phyloP scores from a whole-genome alignment of 2,329 filamentous ascomycete genomes.

The Ophiostoma australiae region DNA sequence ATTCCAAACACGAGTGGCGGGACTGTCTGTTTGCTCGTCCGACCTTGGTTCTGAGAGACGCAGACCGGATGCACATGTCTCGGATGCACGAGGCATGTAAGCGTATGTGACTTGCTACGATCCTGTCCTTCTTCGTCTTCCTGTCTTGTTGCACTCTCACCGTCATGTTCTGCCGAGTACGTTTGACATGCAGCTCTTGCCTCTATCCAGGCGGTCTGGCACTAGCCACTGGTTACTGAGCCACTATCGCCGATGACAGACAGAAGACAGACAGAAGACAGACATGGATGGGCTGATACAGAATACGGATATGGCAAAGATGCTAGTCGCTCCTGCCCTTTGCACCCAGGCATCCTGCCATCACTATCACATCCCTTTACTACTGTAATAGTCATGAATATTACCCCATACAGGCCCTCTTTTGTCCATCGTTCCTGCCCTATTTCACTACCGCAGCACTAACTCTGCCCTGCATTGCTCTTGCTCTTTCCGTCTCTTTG shows the following conservation, averaged over 20 bases:
- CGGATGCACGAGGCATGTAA: neutral
- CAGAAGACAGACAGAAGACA: too few relatives aligned
- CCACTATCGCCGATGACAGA: neutral
- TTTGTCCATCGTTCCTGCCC: constrained; percentile 3
- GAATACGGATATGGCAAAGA: neutral
- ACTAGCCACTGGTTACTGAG: too few relatives aligned
- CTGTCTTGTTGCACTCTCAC: neutral
- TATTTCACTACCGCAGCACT: constrained; percentile 1
- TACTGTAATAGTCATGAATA: neutral
- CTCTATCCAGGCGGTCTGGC: neutral
- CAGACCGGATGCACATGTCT: neutral
- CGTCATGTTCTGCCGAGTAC: neutral
- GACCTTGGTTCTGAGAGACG: neutral
- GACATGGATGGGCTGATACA: neutral
- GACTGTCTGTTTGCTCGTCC: constrained; percentile 1
- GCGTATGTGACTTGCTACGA: neutral
- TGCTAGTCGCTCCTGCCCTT: neutral
- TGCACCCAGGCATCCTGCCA: too few relatives aligned
- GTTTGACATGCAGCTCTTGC: neutral
- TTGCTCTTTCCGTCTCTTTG: neutral
- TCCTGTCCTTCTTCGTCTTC: neutral
- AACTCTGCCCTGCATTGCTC: constrained; percentile 3
- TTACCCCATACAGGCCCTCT: constrained; percentile 5
- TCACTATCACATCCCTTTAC: neutral
- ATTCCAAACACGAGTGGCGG: neutral